Evolutionary conservation across 441 rosid species (phyloP), one percentile per base, ranked within the genome.

Genomic region (Populus hybrid): DNA sequence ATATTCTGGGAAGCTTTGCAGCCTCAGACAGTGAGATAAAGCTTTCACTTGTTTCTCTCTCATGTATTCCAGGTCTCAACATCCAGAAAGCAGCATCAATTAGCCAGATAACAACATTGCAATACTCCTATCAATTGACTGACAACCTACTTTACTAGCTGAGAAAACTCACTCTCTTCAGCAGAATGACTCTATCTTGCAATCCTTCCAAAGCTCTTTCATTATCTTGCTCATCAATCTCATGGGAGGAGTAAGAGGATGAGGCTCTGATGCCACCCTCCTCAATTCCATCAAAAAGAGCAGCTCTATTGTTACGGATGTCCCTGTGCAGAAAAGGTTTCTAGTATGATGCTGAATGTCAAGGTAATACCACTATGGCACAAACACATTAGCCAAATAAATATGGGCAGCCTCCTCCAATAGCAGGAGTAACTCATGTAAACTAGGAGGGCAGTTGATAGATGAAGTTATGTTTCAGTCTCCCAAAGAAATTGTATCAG

Each of bases 201-300:
- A 94, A 84, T 56, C 94, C 97, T 74, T 95, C 98, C 86, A 92
- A 64, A 28, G 98, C 98, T 86, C 88, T 88, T 72, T 97, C 98
- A 77, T 96, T 96, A 64, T 91, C 99, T 79, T 92, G 98, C 89
- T 94, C 98, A 69, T 92, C 87, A 79, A 93, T 93, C 85, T 94
- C 98, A 79, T 90, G 95, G 33, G 98, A 87, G 18, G 85, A 88
- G 87, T 89, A 94, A 26, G 95, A 88, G 82, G 98, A 80, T 7
- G 98, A 85, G 66, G 94, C 93, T 83, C 97, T 89, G 78, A 92
- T 89, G 78, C 99, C 99, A 82, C 98, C 98, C 81, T 97, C 99
- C 84, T 93, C 97, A n/a, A 93, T 88, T 72, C 97, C 95, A 83
- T 96, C 98, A 83, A 93, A 97, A 64, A 94, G 97, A 63, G 93